A percentile compares a stretch with the other conserved stretches of the same genome.
These are phyloP conservation scores for Penicillium sclerotiorum DNA, from an alignment of 2,329 filamentous ascomycete genomes.

Conservation along the genomic window DNA sequence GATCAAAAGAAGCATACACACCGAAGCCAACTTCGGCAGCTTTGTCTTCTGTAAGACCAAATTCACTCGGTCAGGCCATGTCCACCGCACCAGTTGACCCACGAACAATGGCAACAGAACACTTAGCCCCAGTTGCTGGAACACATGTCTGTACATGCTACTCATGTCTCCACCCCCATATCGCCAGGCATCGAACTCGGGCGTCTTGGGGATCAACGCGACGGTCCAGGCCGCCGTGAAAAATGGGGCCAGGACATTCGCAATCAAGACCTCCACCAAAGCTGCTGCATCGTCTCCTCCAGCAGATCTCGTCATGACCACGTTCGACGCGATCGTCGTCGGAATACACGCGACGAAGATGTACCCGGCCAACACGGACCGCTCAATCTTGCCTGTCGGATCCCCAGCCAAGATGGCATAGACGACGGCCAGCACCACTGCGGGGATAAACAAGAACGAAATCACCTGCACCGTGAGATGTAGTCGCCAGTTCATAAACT, in stretches of 20 bases:
- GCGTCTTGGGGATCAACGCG: slow-evolving; percentile 52
- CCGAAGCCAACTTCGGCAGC: slow-evolving; percentile 48
- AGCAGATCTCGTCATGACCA: slow-evolving; percentile 71
- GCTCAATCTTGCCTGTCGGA: slow-evolving; percentile 56
- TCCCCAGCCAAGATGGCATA: slow-evolving; percentile 54
- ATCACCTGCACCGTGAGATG: slow-evolving; percentile 69
- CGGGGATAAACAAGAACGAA: slow-evolving; percentile 68
- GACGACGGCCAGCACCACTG: slow-evolving; percentile 60
- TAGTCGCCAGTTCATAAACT: slow-evolving; percentile 67
- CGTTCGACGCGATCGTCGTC: slow-evolving; percentile 73
- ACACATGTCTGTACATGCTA: slow-evolving; percentile 66
- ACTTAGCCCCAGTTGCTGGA: slow-evolving; percentile 68
- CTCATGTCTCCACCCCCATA: slow-evolving; percentile 58
- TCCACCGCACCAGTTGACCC: slow-evolving; percentile 62
- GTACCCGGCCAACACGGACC: slow-evolving; percentile 68
- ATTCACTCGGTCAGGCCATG: slow-evolving; percentile 51
- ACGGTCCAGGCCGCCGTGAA: slow-evolving; percentile 66
- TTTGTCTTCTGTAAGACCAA: slow-evolving; percentile 56
- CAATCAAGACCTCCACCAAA: slow-evolving; percentile 69
- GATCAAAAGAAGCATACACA: slow-evolving; percentile 53
- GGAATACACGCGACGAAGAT: slow-evolving; percentile 69
- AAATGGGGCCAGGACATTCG: slow-evolving; percentile 70
- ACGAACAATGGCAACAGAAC: slow-evolving; percentile 66
- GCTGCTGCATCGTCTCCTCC: slow-evolving; percentile 68
- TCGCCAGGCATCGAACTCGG: slow-evolving; percentile 39